Percentiles rank a stretch among this genome's conserved stretches.
These are phyloP conservation scores for Chrysochromulina tobinii DNA, from an alignment of 78 protist genomes.

Conservation along the genomic window DNA sequence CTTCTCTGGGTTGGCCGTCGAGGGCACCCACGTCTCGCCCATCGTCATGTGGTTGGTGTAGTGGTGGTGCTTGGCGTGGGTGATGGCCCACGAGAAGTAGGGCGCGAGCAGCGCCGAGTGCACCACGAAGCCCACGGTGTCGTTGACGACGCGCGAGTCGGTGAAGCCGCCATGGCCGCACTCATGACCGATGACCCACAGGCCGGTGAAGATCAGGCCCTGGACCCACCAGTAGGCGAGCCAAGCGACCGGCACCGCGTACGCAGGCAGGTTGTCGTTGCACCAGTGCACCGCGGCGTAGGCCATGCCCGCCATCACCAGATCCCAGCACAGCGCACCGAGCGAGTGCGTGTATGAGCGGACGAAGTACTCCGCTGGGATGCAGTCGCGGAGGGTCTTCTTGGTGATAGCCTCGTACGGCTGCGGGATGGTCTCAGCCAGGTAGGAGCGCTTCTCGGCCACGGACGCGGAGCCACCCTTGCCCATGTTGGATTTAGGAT, in stretches of 20 bases:
- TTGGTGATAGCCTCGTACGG: neutral
- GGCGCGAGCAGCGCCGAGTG: conserved; percentile 79
- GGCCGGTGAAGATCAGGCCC: conserved; percentile 56
- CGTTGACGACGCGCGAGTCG: conserved; percentile 52
- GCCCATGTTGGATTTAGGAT: neutral
- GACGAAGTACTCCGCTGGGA: conserved; percentile 67
- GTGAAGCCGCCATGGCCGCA: conserved; percentile 86
- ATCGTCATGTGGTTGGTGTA: conserved; percentile 59
- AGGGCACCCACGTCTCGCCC: conserved; percentile 69
- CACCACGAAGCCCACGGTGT: conserved; percentile 68
- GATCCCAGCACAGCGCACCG: conserved; percentile 43
- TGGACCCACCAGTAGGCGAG: neutral
- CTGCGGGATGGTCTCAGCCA: neutral
- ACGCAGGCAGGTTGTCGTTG: neutral
- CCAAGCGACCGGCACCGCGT: neutral
- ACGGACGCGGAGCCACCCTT: neutral
- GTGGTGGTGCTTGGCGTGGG: conserved; percentile 83
- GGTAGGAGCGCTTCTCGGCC: neutral
- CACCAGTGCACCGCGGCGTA: too few species aligned
- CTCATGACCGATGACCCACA: conserved; percentile 89
- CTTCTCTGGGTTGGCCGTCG: neutral
- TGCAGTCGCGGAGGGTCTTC: neutral
- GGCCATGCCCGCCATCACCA: neutral
- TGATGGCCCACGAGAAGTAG: conserved; percentile 74
- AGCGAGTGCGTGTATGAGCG: conserved; percentile 42